phyloP scores from a whole-genome alignment of 345 rosid genomes.

The Limnanthes douglasii region DNA sequence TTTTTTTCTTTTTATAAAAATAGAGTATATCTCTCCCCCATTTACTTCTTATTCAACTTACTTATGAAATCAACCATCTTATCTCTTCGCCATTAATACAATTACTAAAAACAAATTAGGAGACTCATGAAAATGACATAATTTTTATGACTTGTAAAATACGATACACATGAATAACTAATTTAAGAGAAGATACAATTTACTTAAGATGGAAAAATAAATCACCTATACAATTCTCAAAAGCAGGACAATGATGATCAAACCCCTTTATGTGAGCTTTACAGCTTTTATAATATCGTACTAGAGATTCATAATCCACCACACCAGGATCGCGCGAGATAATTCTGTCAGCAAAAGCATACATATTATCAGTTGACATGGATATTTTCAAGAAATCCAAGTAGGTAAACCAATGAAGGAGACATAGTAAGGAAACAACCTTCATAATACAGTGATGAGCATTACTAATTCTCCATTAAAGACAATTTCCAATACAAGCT shows the following conservation, averaged over 20 bases:
- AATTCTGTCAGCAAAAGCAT: slow-evolving; percentile 19
- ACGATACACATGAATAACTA: neutral
- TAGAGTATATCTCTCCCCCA: no score
- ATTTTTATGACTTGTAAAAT: slow-evolving; percentile 37
- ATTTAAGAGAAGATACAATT: neutral
- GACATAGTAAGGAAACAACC: slow-evolving; percentile 20
- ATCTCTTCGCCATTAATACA: no score
- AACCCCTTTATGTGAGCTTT: slow-evolving; percentile 30
- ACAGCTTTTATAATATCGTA: slow-evolving; percentile 42
- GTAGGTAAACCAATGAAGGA: neutral
- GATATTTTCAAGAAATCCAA: neutral
- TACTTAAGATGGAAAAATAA: neutral
- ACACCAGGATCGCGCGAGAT: slow-evolving; percentile 38
- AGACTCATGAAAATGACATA: slow-evolving; percentile 36
- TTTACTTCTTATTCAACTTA: no score
- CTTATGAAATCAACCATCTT: no score
- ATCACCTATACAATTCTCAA: slow-evolving; percentile 64
- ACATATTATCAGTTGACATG: slow-evolving; percentile 1
- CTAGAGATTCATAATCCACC: slow-evolving; percentile 13
- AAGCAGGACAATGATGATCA: slow-evolving; percentile 68
- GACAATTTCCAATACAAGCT: slow-evolving; percentile 12
- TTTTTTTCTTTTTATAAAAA: no score
- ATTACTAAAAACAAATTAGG: no score
- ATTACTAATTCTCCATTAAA: slow-evolving; percentile 27
- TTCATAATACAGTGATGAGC: slow-evolving; percentile 27